These are phyloP conservation scores for Drosera spatulata DNA, from an alignment of 179 eudicot genomes.

Conservation along the genomic window DNA sequence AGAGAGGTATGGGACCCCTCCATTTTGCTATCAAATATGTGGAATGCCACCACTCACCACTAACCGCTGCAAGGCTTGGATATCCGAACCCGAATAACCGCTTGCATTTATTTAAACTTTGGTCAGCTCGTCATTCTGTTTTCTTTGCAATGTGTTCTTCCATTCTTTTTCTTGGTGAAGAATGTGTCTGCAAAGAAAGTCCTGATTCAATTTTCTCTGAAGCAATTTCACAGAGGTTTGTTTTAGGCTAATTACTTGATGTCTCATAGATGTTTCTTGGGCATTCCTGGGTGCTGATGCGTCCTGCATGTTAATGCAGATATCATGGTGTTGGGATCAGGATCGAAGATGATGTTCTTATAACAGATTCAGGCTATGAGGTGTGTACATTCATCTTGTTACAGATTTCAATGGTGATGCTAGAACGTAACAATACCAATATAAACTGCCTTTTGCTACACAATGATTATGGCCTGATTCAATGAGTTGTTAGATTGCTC, in stretches of 20 bases:
- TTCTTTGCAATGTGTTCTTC: background rate
- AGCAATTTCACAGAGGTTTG: too few species aligned
- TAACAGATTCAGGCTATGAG: slow-evolving; percentile 84
- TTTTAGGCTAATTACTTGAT: too few species aligned
- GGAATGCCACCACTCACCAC: too few species aligned
- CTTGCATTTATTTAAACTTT: background rate
- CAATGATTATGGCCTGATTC: too few species aligned
- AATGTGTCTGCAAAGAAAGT: background rate
- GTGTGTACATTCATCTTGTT: slow-evolving; percentile 21
- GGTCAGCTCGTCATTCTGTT: background rate
- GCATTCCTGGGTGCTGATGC: background rate
- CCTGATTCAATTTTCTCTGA: background rate
- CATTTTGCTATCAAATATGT: too few species aligned
- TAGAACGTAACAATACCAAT: background rate
- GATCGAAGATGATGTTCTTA: slow-evolving; percentile 90
- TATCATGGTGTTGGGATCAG: slow-evolving; percentile 91
- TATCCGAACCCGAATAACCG: too few species aligned
- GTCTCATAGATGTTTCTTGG: too few species aligned
- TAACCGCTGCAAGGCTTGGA: too few species aligned
- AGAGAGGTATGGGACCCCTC: slow-evolving; percentile 36
- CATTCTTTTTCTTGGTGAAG: background rate
- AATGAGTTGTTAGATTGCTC: background rate
- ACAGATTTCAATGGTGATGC: background rate
- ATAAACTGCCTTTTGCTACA: background rate
- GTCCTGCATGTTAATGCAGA: slow-evolving; percentile 27